A percentile compares a stretch with the other conserved stretches of the same genome.
phyloP scores from a whole-genome alignment of 805 yeast genomes.

The Candida gorgasii region DNA sequence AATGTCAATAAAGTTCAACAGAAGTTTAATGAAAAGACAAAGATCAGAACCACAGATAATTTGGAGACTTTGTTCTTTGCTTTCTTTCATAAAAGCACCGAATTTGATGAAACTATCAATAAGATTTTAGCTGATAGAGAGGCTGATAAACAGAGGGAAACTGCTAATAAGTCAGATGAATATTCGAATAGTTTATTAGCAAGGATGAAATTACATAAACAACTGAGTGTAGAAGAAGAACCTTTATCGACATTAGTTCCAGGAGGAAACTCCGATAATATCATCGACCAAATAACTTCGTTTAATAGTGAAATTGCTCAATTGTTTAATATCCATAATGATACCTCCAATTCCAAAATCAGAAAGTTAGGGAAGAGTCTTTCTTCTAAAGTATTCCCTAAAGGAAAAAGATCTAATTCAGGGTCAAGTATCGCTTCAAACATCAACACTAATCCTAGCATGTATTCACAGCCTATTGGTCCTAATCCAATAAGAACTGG shows the following conservation, averaged over 20 bases:
- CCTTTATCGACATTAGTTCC: constrained; percentile 14
- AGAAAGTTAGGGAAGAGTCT: constrained; percentile 14
- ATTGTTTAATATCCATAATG: neutral
- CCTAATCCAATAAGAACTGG: neutral
- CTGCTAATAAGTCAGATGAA: neutral
- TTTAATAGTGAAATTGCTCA: constrained; percentile 10
- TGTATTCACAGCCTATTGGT: too few relatives aligned
- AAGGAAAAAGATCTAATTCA: neutral
- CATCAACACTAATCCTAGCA: neutral
- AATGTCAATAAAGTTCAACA: constrained; percentile 5
- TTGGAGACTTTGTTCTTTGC: constrained; percentile 72
- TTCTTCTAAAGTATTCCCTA: constrained; percentile 8
- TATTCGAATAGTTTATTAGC: neutral
- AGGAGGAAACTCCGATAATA: constrained; percentile 13
- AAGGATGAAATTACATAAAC: neutral
- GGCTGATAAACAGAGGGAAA: neutral
- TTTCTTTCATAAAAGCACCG: constrained; percentile 55
- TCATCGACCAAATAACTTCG: constrained; percentile 13
- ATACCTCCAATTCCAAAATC: constrained; percentile 10
- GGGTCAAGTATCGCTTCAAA: neutral
- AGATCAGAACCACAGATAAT: neutral
- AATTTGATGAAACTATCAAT: constrained; percentile 42
- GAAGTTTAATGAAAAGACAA: constrained; percentile 14
- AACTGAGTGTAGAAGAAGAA: neutral
- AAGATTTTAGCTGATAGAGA: constrained; percentile 22